Base-by-base conservation (phyloP, 1,139 yeast species). In the Zygoascus meyerae region DNA sequence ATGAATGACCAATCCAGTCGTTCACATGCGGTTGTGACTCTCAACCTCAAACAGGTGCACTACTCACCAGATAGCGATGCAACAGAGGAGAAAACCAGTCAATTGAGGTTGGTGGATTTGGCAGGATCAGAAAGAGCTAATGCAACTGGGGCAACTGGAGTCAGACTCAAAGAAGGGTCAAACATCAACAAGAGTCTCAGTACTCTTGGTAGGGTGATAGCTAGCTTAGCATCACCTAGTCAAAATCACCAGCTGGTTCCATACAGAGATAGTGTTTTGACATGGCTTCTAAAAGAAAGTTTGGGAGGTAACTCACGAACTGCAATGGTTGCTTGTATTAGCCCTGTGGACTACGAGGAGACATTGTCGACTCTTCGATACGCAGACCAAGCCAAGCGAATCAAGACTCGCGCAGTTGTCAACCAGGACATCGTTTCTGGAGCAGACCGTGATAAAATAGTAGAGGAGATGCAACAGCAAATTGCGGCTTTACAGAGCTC, bases 81-180 rank as follows among this genome's bases (percentile, higher is more conserved):
- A 2, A 72, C 75, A 7, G 79, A 83, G 16, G 77, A 75, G 30
- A 80, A 75, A 55, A 75, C 79, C 36, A 81, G 92, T 1, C 76
- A 78, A 51, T 71, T 85, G 35, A 74, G 86, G 50, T 69, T 85
- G 30, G 92, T 85, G 1, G 95, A 85, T 65, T 68, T 85, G 55
- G 95, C 95, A 0, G 95, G 95, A 0, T 81, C 90, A 0, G 95
- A 85, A 60, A 69, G 92, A 49, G 77, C 83, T 6, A 63, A 69
- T 15, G 73, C 81, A 15, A 78, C 86, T 0, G 85, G 85, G 26
- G 74, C 83, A 1, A 76, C 74, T 18, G 87, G 86, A 2, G 76
- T 75, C 10, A 68, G 94, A 44, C 71, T 83, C 46, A 75, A 79
- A 53, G 95, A 86, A 61, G 95, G 95, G 1, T 72, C 80, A 4